Evolutionary conservation across 768 basidiomycete genomes (phyloP), one percentile per base, ranked within the genome.

Genomic region (Aureoboletus auriporus): DNA sequence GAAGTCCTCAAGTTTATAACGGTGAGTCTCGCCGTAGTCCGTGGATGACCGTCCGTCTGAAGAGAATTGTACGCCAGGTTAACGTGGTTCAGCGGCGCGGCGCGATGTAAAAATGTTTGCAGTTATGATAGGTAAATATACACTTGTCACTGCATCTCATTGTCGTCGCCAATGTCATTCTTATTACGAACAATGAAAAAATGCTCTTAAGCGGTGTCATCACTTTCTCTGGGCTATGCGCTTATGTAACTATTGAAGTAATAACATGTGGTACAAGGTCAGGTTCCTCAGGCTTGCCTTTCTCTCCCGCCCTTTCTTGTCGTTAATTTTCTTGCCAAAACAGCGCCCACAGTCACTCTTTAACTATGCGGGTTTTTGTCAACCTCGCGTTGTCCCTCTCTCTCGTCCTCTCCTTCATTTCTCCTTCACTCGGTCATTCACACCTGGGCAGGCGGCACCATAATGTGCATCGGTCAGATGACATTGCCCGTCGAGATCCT

Each of bases 1-100:
- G 96, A 98, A 68, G 59, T 87, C 23, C 73, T 98, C 62, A 98
- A 98, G 67, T 83, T 86, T 53, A 67, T 89, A 46, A 79, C 88
- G 57, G 89, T 89, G 58, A 66, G 84, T 9, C 12, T 44, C 12
- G 16, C 8, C 13, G 16, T 12, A 30, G 6, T 31, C 5, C 17
- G 11, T 10, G 23, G 16, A 47, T 26, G 23, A 23, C 16, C 8
- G 4, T 33, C 20, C 23, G 23, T 37, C 54, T 60, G 5, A 54
- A 33, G 27, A 10, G 1, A 43, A 39, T 26, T 31, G 14, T 7
- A 11, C 4, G 16, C 16, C 50, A 85, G 82, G 68, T 77, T 28
- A 79, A 72, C n/a, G 73, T 80, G 46, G 62, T 84, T 34, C 73
- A 78, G n/a, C 79, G 80, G 30, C 76, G 79, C 8, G 67, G 77